phyloP scores from a whole-genome alignment of 768 basidiomycete genomes.

The Termitomyces sp. region DNA sequence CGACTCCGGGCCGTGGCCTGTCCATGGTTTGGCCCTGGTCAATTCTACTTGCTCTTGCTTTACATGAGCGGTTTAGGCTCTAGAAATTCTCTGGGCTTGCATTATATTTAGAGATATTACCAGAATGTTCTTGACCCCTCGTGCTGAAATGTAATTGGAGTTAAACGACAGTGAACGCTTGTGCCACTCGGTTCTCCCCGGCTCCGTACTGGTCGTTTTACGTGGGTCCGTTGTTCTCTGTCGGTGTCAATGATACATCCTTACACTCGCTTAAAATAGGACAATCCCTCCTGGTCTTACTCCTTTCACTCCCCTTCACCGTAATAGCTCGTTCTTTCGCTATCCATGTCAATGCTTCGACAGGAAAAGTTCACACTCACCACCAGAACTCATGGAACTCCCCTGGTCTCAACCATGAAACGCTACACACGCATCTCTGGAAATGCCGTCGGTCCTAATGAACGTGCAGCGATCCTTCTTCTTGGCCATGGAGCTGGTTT shows the following conservation, averaged over 20 bases:
- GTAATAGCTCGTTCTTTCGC: too few species aligned
- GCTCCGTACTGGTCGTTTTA: not conserved
- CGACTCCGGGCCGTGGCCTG: too few species aligned
- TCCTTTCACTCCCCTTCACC: too few species aligned
- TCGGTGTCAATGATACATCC: not conserved
- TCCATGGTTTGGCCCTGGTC: too few species aligned
- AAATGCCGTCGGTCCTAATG: not conserved
- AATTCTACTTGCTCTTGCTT: too few species aligned
- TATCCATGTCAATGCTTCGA: not conserved
- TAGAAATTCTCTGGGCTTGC: too few species aligned
- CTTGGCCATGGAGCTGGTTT: conserved; percentile 26
- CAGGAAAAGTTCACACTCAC: conserved; percentile 24
- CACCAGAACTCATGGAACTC: conserved; percentile 21
- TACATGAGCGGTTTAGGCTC: too few species aligned
- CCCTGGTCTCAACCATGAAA: conserved; percentile 22
- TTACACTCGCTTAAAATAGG: not conserved
- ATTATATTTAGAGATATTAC: too few species aligned
- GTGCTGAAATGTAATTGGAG: too few species aligned
- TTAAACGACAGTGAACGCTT: too few species aligned
- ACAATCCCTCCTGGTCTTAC: not conserved
- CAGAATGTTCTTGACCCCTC: too few species aligned
- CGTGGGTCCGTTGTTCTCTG: not conserved
- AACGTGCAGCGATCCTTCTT: conserved; percentile 18
- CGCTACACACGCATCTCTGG: conserved; percentile 16
- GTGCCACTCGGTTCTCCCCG: not conserved